phyloP scores from a whole-genome alignment of 176 grass and related monocot species.

The Paspalum notatum region DNA sequence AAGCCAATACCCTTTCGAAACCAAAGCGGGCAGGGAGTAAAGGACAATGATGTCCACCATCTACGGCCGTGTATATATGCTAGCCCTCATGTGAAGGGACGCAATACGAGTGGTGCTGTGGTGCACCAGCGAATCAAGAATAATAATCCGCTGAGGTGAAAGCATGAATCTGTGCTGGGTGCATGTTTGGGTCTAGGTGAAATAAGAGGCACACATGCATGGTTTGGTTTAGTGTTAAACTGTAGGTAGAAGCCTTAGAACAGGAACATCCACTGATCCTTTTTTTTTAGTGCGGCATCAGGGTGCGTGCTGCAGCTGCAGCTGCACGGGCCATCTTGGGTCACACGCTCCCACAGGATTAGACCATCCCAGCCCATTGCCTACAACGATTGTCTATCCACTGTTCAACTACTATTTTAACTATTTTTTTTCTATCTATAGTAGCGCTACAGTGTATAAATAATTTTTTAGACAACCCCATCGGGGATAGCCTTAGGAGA shows the following conservation, averaged over 20 bases:
- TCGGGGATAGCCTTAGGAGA: too few species aligned
- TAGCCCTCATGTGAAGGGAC: not conserved
- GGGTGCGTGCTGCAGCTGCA: not conserved
- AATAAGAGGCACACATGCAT: too few species aligned
- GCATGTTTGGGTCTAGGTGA: too few species aligned
- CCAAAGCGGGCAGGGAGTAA: conserved; percentile 30
- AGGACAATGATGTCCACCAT: conserved; percentile 50
- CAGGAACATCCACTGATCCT: conserved; percentile 17
- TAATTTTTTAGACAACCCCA: too few species aligned
- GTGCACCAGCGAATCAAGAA: conserved; percentile 40
- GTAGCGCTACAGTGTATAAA: too few species aligned
- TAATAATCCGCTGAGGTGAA: conserved; percentile 39
- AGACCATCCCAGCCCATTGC: too few species aligned
- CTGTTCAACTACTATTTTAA: too few species aligned
- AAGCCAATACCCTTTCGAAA: conserved; percentile 1
- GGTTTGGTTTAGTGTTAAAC: too few species aligned
- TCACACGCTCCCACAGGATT: not conserved
- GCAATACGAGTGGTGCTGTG: not conserved
- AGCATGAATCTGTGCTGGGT: conserved; percentile 13
- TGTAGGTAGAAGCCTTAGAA: too few species aligned
- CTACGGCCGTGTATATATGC: not conserved
- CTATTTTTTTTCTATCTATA: too few species aligned
- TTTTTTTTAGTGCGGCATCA: conserved; percentile 15
- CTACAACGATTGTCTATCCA: too few species aligned
- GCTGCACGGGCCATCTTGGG: not conserved